Evolutionary conservation across 176 grass and related monocot genomes (phyloP), one percentile per base, ranked within the genome.

Genomic region (Cenchrus americanus): DNA sequence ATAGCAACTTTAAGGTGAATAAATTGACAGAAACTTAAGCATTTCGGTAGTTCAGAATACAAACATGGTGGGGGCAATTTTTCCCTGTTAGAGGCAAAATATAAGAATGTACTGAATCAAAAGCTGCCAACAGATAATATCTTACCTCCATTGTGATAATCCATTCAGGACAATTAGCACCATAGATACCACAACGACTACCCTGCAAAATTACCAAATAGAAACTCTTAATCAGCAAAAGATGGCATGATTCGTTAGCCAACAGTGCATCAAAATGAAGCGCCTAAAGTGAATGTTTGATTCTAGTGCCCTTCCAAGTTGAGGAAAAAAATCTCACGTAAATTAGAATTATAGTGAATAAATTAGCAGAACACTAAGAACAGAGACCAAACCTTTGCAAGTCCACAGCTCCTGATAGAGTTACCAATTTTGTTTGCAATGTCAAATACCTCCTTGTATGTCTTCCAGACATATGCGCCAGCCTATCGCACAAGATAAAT

Each of bases 151-250:
- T 89, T 19, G 89, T 97, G 52, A 97, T 92, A 64, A 94, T 77
- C 94, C 94, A 97, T 55, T 97, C 94, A 17, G 87, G 91, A 82
- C 87, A 94, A 84, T 97, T 97, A 73, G 71, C 89, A 76, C 94
- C 91, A 86, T 92, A 97, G 67, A 97, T 97, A 82, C 94, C 94
- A 27, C 91, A 94, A 75, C 89, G 87, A 71, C 76, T 79, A 71
- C 85, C 94, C 94, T 97, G 79, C 24, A 75, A 80, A 76, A n/a
- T 77, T 26, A 57, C 43, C 18, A 42, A 48, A 69, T 48, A n/a
- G 7, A 52, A 55, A 81, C 8, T 34, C 47, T 37, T 66, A 74
- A 23, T 83, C 40, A 80, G 60, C 30, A 77, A 8, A 11, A 67
- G 30, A 82, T 71, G 15, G 3, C 23, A 87, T 81, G 34, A 73